Conservation (phyloP, 768 basidiomycete species). For the Scleroderma citrinum region DNA sequence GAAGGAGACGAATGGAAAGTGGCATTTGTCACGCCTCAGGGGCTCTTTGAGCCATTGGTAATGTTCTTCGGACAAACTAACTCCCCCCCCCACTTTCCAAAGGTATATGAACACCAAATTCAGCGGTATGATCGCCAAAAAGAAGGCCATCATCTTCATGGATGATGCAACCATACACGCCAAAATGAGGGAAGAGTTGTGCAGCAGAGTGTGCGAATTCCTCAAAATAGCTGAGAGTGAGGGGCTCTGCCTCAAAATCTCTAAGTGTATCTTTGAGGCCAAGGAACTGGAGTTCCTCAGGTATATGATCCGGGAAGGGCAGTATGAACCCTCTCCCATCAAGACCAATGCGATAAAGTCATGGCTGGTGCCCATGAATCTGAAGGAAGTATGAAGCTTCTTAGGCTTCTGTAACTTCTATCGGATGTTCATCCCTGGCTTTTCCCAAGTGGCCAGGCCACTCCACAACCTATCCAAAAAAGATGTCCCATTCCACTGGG, state of each 20-base stretch:
- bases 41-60: not conserved
- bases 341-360: too few species aligned
- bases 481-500: too few species aligned
- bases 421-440: not conserved
- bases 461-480: too few species aligned
- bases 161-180: not conserved
- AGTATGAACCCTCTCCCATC: too few species aligned
- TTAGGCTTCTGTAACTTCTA: not conserved
- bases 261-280: too few species aligned
- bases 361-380: too few species aligned
- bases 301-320: too few species aligned
- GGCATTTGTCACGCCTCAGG: not conserved
- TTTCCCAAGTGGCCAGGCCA: too few species aligned
- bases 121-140: not conserved
- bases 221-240: not conserved
- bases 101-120: not conserved
- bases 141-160: not conserved
- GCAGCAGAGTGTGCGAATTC: not conserved
- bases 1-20: conserved; percentile 1
- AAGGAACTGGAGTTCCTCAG: too few species aligned
- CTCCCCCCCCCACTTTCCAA: not conserved
- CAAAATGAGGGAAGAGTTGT: not conserved
- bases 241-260: too few species aligned
- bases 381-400: too few species aligned
- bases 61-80: not conserved